Evolutionary conservation across 1,284 basidiomycete species (phyloP), one percentile per base, ranked within the genome.

Genomic region (Cutaneotrichosporon dermatis): DNA sequence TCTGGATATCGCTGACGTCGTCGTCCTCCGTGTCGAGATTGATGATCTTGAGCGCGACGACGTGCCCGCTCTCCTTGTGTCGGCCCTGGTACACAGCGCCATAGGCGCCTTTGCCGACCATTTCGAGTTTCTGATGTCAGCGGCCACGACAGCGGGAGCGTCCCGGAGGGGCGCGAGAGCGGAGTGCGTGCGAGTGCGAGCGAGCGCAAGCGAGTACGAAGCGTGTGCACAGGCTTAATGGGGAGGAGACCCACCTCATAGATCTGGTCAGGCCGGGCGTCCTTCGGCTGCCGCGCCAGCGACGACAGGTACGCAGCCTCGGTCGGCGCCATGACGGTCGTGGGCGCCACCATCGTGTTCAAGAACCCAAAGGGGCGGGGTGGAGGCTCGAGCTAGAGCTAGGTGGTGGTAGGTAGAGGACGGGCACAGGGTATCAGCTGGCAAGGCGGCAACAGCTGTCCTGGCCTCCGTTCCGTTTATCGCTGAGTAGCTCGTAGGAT

Each of bases 31-130:
- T 96, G 79, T 99, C 96, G 64, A 99, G 87, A 75, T 99, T 92
- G 81, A 99, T 97, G 74, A 99, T 95, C 80, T 99, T 97, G 79
- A 97, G 86, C 13, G 92, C 94, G n/a, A 97, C 91, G 53, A 92
- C 83, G 56, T 91, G 89, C n/a, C 90, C 89, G 0, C 90, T 87
- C 1, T 87, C 83, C 48, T 90, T 82, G 68, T 96, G 89, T 58
- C 87, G 80, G n/a, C 90, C 93, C 73, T 89, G 91, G 81, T 94
- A 90, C n/a, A 97, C 93, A 7, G 91, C 91, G 53, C 93, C 93
- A 78, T 94, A 96, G 5, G 92, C 90, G 62, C 93, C 93, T 78
- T 92, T 93, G n/a, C 93, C 93, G 43, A 90, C 82, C 41, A 88
- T 86, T 71, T 91, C 88, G 25, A 89, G 82, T 73, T 86, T 86